Evolutionary conservation across 2,329 filamentous ascomycete species (phyloP), one percentile per base, ranked within the genome.

Genomic region (Sclerotinia spermophila): DNA sequence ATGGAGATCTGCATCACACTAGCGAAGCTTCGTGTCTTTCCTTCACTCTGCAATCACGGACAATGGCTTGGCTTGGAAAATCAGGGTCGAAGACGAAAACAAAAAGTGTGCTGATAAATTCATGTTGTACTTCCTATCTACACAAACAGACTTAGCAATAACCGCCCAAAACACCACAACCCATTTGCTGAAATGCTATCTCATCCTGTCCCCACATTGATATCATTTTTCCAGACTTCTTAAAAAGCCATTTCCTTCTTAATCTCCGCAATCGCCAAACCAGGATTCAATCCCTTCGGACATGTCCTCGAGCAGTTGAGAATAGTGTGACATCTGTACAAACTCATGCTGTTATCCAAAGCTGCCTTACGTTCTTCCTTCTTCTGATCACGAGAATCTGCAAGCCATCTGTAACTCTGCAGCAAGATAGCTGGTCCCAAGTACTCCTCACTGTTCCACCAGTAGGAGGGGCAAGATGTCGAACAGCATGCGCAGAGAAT

Each of bases 371-470:
- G 91, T 87, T 97, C 90, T 71, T 87, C 90, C 78, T 86, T 96
- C 82, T 88, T 90, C 88, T 97, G 92, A 81, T 99, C 96, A 83
- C 96, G 91, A 58, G 93, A 96, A 82, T 99, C 96, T 80, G 90
- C 92, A 76, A 99, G 87, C 96, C 96, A 99, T 80, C 95, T 90
- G 89, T 98, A 99, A 13, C 94, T 97, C 85, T 99, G 96, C 76
- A 99, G 89, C 68, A 99, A 91, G 73, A 99, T 93, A 76, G 96
- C 96, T 72, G 96, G 96, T 74, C 96, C 96, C 66, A 99, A 92
- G 85, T 99, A 99, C 83, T 98, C 94, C 84, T 98, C 94, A 77
- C 91, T 90, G 86, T 99, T 99, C 96, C 96, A 99, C 96, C 96
- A 99, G 87, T 99, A 99, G 27, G 94, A 97, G n/a, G 96, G 96